Evolutionary conservation across 139 green algal species (phyloP), one percentile per base, ranked within the genome.

Genomic region (Monoraphidium neglectum): DNA sequence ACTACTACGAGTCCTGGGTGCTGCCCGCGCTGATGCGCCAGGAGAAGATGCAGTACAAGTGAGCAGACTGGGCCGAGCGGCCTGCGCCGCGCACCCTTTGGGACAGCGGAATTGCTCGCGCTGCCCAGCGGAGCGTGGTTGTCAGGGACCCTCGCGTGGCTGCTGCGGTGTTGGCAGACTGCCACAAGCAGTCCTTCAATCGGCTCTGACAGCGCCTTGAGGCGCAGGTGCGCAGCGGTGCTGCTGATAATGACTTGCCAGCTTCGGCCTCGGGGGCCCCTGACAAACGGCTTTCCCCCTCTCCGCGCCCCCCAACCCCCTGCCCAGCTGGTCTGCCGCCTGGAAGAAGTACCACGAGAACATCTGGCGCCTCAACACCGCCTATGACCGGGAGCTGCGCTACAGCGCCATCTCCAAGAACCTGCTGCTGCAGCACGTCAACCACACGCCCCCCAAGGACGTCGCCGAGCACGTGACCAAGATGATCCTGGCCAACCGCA

Each of bases 11-110:
- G 72, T 82, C 86, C 26, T 83, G 86, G 81, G 79, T 88, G 57
- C 77, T 91, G 43, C 86, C 86, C 1, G 77, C 86, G 23, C 67
- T 91, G 49, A 83, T 87, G 74, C 83, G 86, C n/a, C 82, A 91
- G 79, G 82, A 91, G 73, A 91, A 91, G 86, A 81, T 91, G 61
- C 82, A 87, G 76, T 82, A 85, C 24, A 79, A 63, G 35, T 91
- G 86, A 51, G 43, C 43, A n/a, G n/a, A n/a, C n/a, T n/a, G n/a
- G n/a, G n/a, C n/a, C n/a, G n/a, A n/a, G n/a, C n/a, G n/a, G n/a
- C n/a, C n/a, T n/a, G n/a, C n/a, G n/a, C n/a, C n/a, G n/a, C n/a
- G n/a, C n/a, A n/a, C n/a, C n/a, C n/a, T n/a, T n/a, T n/a, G n/a
- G n/a, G n/a, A n/a, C n/a, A n/a, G n/a, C n/a, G n/a, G n/a, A n/a